Base-by-base conservation (phyloP, 129 eudicot genomes). In the Pulicaria dysenterica region DNA sequence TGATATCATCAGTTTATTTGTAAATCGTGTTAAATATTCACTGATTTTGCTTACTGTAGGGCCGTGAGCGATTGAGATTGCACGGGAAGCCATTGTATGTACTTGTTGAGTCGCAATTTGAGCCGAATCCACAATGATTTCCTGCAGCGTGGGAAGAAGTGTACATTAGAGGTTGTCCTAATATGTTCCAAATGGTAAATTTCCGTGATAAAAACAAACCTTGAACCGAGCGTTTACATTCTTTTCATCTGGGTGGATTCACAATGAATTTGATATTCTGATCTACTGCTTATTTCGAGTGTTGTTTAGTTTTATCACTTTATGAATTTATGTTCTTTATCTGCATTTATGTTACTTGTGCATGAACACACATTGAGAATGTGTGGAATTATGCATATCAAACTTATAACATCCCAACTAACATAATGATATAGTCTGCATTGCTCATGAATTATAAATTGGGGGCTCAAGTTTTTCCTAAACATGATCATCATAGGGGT, bases 61-160 rank as follows among this genome's bases (percentile, higher is more conserved):
- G 88, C 5, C 84, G 91, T 0, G 89, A 83, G 19, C 83, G 91
- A 3, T 69, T 90, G 83, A 73, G 38, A 69, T 68, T 31, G 1
- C 70, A 87, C 15, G 96, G 96, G 67, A 87, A 87, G 84, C 87
- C 93, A 53, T 74, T 90, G 70, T 90, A 74, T 43, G 89, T 85
- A 17, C 87, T 90, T 49, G 89, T 90, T 72, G 96, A 90, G 79
- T 79, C 88, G 57, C 91, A 85, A 17, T 83, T 80, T 72, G 60
- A 34, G 51, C 45, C 64, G 7, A 57, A 45, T 15, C 61, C 64
- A 60, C 39, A 73, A 56, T 64, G 47, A 48, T 48, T 15, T 69
- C 51, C 51, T 67, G 65, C 56, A 64, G 58, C 61, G 65, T 47
- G 68, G 79, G 63, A 40, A 81, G 31, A 74, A 53, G 24, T 74